Base-by-base conservation (phyloP, 306 rosid genomes). In the Bauhinia variegata region DNA sequence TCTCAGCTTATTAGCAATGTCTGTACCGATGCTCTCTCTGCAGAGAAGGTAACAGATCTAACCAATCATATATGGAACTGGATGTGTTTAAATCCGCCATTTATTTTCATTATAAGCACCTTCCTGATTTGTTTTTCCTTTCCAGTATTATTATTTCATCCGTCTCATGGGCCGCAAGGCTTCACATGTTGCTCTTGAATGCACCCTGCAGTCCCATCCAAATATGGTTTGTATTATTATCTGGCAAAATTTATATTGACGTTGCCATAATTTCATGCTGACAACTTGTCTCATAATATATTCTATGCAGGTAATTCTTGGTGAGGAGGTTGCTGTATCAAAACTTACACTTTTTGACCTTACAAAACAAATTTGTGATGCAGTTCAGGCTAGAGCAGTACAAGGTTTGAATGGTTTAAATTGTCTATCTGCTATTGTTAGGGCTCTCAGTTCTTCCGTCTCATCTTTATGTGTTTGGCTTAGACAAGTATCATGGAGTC, bases 81-180 rank as follows among this genome's bases (percentile, higher is more conserved):
- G 28, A 23, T 10, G 39, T 58, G 44, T n/a, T 11, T 44, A 12
- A 44, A 11, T 4, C 6, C 2, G 6, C n/a, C 15, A 11, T n/a
- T 11, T 44, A 12, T 44, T 44, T n/a, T 23, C 28, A 23, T 23
- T 12, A 1, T 44, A 4, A 12, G 3, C 13, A 1, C 5, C 14
- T 44, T 55, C 44, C 44, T 68, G 46, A 30, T 17, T 32, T 44
- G 17, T 55, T 5, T 7, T 38, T 50, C 50, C 41, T 36, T 70
- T 75, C 75, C 73, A 93, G 99, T 93, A 93, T 75, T 93, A 90
- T 77, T 93, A 93, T 75, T 93, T 93, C 69, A 90, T 93, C 70
- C 81, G 99, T 75, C 97, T 93, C 61, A 93, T 93, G 99, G 99
- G 99, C 69, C 89, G 97, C 75, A 93, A 90, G 79, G 90, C 91